Evolutionary conservation across 768 basidiomycete genomes (phyloP).

Genomic region (Phaeolepiota aurea): DNA sequence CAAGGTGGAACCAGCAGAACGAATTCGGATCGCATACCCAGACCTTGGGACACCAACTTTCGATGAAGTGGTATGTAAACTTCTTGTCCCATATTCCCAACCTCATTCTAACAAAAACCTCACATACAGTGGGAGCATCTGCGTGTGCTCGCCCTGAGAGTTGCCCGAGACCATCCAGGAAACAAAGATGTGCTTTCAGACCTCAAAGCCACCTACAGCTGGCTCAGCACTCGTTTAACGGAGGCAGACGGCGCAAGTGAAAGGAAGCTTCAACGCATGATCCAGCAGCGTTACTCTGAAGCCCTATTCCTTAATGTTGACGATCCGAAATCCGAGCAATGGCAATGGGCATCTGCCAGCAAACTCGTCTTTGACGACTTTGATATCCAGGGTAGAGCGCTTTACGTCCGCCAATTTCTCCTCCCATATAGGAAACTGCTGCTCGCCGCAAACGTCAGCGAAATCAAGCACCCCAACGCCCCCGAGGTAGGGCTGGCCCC

Average conservation of each 20-base stretch:
- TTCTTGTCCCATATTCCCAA: constrained; percentile 1
- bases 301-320: constrained; percentile 39
- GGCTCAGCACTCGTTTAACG: constrained; percentile 23
- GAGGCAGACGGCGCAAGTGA: constrained; percentile 10
- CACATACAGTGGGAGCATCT: constrained; percentile 33
- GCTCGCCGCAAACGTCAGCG: constrained; percentile 20
- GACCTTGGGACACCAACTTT: constrained; percentile 29
- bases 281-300: constrained; percentile 6
- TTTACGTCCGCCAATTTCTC: constrained; percentile 25
- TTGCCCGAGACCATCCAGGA: constrained; percentile 16
- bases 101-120: too few species aligned
- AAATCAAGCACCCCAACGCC: constrained; percentile 13
- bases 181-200: constrained; percentile 24
- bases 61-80: constrained; percentile 30
- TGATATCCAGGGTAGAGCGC: constrained; percentile 16
- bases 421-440: constrained; percentile 22
- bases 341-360: constrained; percentile 30
- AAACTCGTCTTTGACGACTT: constrained; percentile 29
- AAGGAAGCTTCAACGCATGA: constrained; percentile 10
- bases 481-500: constrained; percentile 5
- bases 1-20: constrained; percentile 16
- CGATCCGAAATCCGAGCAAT: constrained; percentile 22
- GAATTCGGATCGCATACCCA: constrained; percentile 24
- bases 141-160: constrained; percentile 17
- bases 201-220: constrained; percentile 32